Evolutionary conservation across 1,284 basidiomycete species (phyloP).

Genomic region (Leccinum fallax): DNA sequence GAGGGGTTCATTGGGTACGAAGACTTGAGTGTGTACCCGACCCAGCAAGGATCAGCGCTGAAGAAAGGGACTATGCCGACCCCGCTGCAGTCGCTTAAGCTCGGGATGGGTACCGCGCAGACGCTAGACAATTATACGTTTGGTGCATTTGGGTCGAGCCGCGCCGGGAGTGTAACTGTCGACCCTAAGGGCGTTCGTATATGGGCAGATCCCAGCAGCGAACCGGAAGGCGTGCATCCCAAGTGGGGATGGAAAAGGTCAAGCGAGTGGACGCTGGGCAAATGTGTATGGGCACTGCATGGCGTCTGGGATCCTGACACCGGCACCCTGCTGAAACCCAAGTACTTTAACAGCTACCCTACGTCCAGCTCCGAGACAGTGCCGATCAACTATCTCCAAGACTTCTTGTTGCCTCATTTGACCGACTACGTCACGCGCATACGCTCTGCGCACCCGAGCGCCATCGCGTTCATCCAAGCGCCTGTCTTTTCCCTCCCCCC

Average conservation of each 20-base stretch:
- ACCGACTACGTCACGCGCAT: conserved; percentile 66
- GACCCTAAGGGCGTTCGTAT: conserved; percentile 82
- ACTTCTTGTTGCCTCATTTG: conserved; percentile 87
- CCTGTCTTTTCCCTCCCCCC: conserved; percentile 89
- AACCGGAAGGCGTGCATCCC: conserved; percentile 48
- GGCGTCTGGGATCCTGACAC: conserved; percentile 88
- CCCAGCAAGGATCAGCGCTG: conserved; percentile 67
- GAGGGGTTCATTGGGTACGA: conserved; percentile 84
- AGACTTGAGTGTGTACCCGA: conserved; percentile 70
- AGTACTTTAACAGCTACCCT: conserved; percentile 73
- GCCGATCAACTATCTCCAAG: conserved; percentile 70
- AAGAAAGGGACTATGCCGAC: conserved; percentile 89
- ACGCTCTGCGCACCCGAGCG: conserved; percentile 75
- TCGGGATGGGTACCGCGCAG: conserved; percentile 88
- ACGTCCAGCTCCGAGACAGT: conserved; percentile 21
- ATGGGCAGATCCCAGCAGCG: conserved; percentile 64
- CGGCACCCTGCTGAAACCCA: conserved; percentile 68
- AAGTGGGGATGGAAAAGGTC: conserved; percentile 41
- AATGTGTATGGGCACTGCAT: conserved; percentile 91
- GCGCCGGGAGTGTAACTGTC: conserved; percentile 72
- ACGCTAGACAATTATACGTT: conserved; percentile 89
- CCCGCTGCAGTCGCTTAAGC: conserved; percentile 79
- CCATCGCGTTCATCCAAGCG: conserved; percentile 90
- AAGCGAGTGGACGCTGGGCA: conserved; percentile 79
- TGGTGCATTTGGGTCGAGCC: conserved; percentile 76